A percentile compares a stretch with the other conserved stretches of the same genome.
phyloP scores from a whole-genome alignment of 768 basidiomycete genomes.

The Gloeostereum incarnatum region DNA sequence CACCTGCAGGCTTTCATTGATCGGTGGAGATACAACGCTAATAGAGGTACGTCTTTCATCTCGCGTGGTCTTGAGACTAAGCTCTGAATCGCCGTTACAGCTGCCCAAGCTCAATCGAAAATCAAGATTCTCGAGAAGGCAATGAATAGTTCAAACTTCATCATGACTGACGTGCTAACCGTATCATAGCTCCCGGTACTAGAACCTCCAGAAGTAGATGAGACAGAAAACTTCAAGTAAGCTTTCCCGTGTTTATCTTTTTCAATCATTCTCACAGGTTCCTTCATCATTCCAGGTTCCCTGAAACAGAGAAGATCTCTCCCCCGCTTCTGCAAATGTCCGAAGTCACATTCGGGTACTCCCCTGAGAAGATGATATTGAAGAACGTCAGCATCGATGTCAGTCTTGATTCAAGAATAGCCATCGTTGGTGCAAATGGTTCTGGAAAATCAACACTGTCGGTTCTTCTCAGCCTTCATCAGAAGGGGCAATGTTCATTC shows the following conservation, averaged over 20 bases:
- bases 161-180: constrained; percentile 1
- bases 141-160: not conserved
- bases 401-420: constrained; percentile 89
- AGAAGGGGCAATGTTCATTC: not conserved
- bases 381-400: constrained; percentile 83
- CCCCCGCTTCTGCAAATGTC: constrained; percentile 91
- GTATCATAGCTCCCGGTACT: constrained; percentile 72
- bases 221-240: constrained; percentile 87
- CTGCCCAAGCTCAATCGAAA: constrained; percentile 78
- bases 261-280: not conserved
- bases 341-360: constrained; percentile 87
- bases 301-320: constrained; percentile 95
- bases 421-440: constrained; percentile 92
- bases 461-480: constrained; percentile 13
- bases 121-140: constrained; percentile 76
- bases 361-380: constrained; percentile 64
- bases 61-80: not conserved
- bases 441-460: constrained; percentile 95
- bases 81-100: constrained; percentile 23
- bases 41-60: constrained; percentile 46
- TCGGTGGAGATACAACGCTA: constrained; percentile 96
- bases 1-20: constrained; percentile 98
- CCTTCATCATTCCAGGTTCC: constrained; percentile 47
- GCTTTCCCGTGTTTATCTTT: constrained; percentile 6
- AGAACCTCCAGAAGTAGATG: constrained; percentile 87